phyloP scores from a whole-genome alignment of 257 asterid genomes.

The Nicotiana undulata region DNA sequence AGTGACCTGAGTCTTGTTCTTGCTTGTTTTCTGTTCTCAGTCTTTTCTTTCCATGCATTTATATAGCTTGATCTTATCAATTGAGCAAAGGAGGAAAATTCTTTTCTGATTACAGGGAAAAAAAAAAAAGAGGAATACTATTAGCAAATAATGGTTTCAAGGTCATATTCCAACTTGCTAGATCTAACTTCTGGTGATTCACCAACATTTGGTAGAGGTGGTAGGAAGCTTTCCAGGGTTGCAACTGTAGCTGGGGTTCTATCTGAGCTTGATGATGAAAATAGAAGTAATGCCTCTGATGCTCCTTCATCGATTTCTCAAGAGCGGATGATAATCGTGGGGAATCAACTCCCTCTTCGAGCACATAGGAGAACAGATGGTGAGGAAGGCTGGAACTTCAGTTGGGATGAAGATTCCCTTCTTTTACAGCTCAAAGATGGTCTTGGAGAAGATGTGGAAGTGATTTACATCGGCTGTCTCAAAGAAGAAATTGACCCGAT shows the following conservation, averaged over 20 bases:
- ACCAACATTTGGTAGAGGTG: constrained; percentile 47
- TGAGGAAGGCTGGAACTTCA: constrained; percentile 50
- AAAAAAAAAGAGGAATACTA: not conserved
- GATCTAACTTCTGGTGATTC: constrained; percentile 69
- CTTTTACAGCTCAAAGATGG: constrained; percentile 81
- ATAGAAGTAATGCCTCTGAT: constrained; percentile 55
- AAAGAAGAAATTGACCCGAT: constrained; percentile 55
- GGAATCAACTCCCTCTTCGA: constrained; percentile 75
- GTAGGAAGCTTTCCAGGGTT: constrained; percentile 56
- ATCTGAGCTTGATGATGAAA: constrained; percentile 75
- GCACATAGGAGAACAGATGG: constrained; percentile 37
- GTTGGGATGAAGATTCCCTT: constrained; percentile 91
- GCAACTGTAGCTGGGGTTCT: constrained; percentile 74
- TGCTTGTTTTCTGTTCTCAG: constrained; percentile 12
- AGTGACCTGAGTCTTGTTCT: not conserved
- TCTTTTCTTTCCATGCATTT: constrained; percentile 10
- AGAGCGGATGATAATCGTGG: constrained; percentile 71
- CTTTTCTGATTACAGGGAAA: not conserved
- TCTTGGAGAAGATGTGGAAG: constrained; percentile 74
- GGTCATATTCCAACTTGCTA: constrained; percentile 75
- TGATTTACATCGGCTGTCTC: constrained; percentile 66
- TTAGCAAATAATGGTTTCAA: constrained; percentile 40
- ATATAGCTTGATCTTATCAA: constrained; percentile 13
- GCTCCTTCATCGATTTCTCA: constrained; percentile 67
- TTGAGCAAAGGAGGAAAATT: constrained; percentile 2